Conservation (phyloP, 148 eudicot species). For the Simmondsia chinensis region DNA sequence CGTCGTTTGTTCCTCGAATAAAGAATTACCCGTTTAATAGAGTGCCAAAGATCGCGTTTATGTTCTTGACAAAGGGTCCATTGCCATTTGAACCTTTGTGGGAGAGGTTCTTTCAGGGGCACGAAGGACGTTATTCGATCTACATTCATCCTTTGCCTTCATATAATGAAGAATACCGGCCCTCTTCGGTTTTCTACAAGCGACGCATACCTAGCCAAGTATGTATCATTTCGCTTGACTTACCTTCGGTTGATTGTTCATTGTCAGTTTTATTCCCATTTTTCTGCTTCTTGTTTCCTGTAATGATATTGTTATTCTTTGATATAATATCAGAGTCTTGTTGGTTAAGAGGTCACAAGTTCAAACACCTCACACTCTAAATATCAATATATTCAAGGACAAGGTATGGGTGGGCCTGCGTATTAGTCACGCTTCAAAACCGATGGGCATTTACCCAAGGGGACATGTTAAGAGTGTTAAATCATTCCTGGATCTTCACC, state of each 20-base stretch:
- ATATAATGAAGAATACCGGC: constrained; percentile 32
- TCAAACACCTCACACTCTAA: no score
- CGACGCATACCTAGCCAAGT: constrained; percentile 89
- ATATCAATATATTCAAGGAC: no score
- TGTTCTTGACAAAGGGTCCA: constrained; percentile 96
- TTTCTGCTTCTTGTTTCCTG: neutral
- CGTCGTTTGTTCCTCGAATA: constrained; percentile 50
- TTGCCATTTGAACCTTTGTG: constrained; percentile 88
- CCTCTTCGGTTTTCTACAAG: constrained; percentile 70
- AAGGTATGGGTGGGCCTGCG: no score
- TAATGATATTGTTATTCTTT: no score
- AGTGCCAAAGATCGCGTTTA: constrained; percentile 80
- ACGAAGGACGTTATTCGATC: constrained; percentile 54
- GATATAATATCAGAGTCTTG: no score
- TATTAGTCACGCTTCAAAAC: no score
- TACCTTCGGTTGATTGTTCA: neutral
- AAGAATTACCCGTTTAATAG: constrained; percentile 54
- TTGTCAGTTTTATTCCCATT: neutral
- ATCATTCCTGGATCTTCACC: no score
- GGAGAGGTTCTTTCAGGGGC: constrained; percentile 86
- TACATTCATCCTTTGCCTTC: constrained; percentile 78
- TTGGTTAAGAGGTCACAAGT: no score
- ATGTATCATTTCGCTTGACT: constrained; percentile 10
- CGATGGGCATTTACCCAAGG: no score
- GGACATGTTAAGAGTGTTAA: no score